phyloP scores from a whole-genome alignment of 192 early-diverging fungal species.

The Rhizoclosmatium globosum region DNA sequence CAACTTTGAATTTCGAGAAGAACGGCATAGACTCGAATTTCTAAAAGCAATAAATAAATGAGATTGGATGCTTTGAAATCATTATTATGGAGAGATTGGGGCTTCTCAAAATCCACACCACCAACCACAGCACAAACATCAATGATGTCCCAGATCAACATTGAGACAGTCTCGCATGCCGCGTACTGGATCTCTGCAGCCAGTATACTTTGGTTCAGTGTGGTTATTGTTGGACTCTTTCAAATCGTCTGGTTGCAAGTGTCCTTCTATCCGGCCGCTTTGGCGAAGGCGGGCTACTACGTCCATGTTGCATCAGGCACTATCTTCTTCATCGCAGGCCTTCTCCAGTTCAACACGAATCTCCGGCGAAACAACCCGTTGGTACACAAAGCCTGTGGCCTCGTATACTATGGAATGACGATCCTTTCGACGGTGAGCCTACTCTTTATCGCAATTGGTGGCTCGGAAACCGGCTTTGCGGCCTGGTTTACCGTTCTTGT shows the following conservation, averaged over 20 bases:
- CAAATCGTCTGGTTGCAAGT: neutral
- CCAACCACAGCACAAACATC: too few species aligned
- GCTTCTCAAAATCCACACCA: too few species aligned
- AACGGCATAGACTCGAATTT: too few species aligned
- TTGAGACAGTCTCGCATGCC: neutral
- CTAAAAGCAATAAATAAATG: too few species aligned
- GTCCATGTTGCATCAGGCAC: neutral
- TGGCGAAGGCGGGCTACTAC: neutral
- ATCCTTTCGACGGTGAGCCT: neutral
- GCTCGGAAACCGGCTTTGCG: neutral
- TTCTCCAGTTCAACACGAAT: slow-evolving; percentile 11
- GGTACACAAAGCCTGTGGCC: neutral
- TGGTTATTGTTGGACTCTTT: neutral
- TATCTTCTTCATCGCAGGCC: neutral
- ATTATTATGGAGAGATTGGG: too few species aligned
- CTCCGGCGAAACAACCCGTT: neutral
- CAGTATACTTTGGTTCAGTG: neutral
- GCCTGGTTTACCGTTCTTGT: neutral
- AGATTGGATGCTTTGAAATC: too few species aligned
- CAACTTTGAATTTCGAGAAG: too few species aligned
- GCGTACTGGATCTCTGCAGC: slow-evolving; percentile 8
- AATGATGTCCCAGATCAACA: too few species aligned
- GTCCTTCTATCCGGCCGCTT: neutral
- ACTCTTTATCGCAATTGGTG: neutral
- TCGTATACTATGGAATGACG: neutral